These are phyloP conservation scores for Salix udensis DNA, from an alignment of 345 rosid species.

Conservation along the genomic window DNA sequence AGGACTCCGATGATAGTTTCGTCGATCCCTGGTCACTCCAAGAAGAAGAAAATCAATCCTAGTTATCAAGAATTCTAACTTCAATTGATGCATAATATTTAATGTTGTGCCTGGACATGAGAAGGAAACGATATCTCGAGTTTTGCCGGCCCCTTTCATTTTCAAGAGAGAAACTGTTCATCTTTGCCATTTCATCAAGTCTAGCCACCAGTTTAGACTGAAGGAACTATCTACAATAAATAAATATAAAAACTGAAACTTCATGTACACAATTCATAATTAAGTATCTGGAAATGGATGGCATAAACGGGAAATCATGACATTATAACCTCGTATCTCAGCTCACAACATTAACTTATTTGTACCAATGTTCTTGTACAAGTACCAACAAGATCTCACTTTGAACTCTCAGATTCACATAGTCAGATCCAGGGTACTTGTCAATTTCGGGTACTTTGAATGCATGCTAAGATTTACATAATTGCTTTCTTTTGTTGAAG, in stretches of 20 bases:
- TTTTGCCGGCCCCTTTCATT: background rate
- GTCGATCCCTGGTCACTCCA: background rate
- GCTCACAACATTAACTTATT: background rate
- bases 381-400: constrained; percentile 51
- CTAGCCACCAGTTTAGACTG: background rate
- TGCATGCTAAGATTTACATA: background rate
- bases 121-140: background rate
- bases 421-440: constrained; percentile 45
- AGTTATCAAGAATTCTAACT: background rate
- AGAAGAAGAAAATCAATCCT: background rate
- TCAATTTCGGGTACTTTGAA: constrained; percentile 15
- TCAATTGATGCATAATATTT: background rate
- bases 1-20: background rate
- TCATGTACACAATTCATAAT: too few species aligned
- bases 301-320: background rate
- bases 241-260: too few species aligned
- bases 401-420: constrained; percentile 34
- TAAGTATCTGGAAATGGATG: background rate
- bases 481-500: constrained; percentile 14
- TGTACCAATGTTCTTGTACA: constrained; percentile 23
- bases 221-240: background rate
- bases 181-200: background rate
- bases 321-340: background rate
- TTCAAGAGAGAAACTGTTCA: background rate
- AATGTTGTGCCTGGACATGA: background rate